phyloP scores from a whole-genome alignment of 805 yeast genomes.

The Cyberlindnera maritima region DNA sequence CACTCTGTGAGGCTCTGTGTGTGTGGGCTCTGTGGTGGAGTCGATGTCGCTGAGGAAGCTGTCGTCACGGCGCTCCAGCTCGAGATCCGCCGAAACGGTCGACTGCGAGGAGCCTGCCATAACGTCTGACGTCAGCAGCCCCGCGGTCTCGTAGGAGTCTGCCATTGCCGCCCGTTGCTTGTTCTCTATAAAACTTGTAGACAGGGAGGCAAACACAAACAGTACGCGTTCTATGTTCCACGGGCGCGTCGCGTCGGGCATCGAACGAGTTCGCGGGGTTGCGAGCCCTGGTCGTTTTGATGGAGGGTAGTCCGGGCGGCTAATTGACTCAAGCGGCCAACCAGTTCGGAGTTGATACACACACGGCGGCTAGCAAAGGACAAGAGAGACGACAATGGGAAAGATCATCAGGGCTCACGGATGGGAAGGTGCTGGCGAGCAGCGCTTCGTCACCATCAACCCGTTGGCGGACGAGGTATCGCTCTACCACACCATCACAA shows the following conservation, averaged over 20 bases:
- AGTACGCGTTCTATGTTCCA: not conserved
- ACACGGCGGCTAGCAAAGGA: too few species aligned
- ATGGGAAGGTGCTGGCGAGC: slow-evolving; percentile 26
- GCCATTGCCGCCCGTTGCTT: not conserved
- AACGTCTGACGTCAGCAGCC: not conserved
- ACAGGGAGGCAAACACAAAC: too few species aligned
- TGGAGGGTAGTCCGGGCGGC: too few species aligned
- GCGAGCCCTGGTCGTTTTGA: not conserved
- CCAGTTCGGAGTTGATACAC: too few species aligned
- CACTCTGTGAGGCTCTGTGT: not conserved
- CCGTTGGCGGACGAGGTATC: slow-evolving; percentile 81
- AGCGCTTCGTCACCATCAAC: slow-evolving; percentile 34
- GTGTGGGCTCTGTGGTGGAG: not conserved
- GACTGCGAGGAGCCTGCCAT: slow-evolving; percentile 2
- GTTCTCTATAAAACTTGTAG: too few species aligned
- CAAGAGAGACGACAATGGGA: slow-evolving; percentile 20
- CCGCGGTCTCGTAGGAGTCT: not conserved
- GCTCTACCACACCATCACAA: slow-evolving; percentile 52
- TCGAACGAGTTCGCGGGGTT: not conserved
- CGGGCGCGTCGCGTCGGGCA: not conserved
- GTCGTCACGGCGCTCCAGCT: slow-evolving; percentile 3
- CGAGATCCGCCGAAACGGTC: slow-evolving; percentile 3
- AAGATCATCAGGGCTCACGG: slow-evolving; percentile 26
- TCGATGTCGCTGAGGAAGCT: slow-evolving; percentile 12
- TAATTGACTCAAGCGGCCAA: too few species aligned